These are phyloP conservation scores for Magnaporthiopsis incrustans DNA, from an alignment of 2,329 filamentous ascomycete genomes.

Conservation along the genomic window DNA sequence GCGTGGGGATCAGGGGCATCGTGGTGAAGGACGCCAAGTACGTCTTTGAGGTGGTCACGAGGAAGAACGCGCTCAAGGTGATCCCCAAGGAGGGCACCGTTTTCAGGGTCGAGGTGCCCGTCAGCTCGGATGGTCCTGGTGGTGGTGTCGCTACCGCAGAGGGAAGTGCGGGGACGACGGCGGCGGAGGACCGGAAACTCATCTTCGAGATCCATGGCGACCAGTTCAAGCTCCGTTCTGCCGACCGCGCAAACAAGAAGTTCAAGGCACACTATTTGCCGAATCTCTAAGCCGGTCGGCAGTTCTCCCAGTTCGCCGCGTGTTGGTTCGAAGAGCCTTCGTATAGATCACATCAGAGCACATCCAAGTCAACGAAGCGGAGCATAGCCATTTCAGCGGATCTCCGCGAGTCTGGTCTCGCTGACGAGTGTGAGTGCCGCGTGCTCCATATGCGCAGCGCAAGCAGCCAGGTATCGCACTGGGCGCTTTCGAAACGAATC, in stretches of 20 bases:
- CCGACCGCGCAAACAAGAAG: slow-evolving; percentile 83
- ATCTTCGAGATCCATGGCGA: slow-evolving; percentile 82
- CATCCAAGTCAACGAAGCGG: neutral
- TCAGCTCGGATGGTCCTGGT: slow-evolving; percentile 15
- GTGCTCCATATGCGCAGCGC: neutral
- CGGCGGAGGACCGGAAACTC: slow-evolving; percentile 27
- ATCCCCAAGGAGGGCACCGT: slow-evolving; percentile 87
- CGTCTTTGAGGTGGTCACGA: slow-evolving; percentile 77
- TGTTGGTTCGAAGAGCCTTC: neutral
- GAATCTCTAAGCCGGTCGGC: slow-evolving; percentile 48
- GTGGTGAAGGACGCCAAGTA: slow-evolving; percentile 84
- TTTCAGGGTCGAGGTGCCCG: slow-evolving; percentile 67
- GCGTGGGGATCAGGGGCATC: slow-evolving; percentile 79
- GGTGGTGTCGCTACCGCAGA: slow-evolving; percentile 11
- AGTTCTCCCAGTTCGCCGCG: too few species aligned
- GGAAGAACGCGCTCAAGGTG: slow-evolving; percentile 60
- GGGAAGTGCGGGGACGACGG: slow-evolving; percentile 12
- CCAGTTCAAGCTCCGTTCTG: slow-evolving; percentile 74
- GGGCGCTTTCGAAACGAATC: neutral
- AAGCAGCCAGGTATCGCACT: neutral
- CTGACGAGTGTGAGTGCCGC: neutral
- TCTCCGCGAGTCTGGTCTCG: neutral
- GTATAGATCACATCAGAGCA: neutral
- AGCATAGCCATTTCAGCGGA: neutral
- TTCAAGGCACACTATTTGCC: slow-evolving; percentile 79